These are phyloP conservation scores for Candida sakaeoensis DNA, from an alignment of 805 yeast species.

Conservation along the genomic window DNA sequence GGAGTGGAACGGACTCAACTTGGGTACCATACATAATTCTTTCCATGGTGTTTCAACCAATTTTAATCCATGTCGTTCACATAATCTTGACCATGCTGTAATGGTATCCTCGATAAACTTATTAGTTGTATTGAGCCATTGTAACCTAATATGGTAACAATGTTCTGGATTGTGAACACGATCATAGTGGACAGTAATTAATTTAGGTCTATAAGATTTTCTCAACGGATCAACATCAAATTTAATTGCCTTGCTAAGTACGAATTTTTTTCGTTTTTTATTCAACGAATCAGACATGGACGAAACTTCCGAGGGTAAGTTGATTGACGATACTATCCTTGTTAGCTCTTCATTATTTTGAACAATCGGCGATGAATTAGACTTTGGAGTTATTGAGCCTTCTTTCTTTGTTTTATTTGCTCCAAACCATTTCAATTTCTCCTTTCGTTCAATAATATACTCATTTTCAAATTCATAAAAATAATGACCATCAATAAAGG, in stretches of 20 bases:
- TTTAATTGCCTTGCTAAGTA: constrained; percentile 62
- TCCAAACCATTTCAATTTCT: constrained; percentile 28
- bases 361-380: constrained; percentile 22
- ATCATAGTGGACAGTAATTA: constrained; percentile 82
- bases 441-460: constrained; percentile 34
- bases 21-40: constrained; percentile 75
- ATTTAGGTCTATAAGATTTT: constrained; percentile 73
- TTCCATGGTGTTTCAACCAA: constrained; percentile 88
- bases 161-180: constrained; percentile 91
- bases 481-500: constrained; percentile 88
- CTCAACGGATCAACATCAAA: constrained; percentile 73
- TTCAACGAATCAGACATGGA: constrained; percentile 25
- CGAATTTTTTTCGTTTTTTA: constrained; percentile 37
- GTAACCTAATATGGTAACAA: constrained; percentile 85
- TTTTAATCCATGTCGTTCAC: constrained; percentile 78
- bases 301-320: constrained; percentile 18
- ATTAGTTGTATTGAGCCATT: constrained; percentile 91
- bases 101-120: constrained; percentile 42
- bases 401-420: constrained; percentile 19
- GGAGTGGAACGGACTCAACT: constrained; percentile 83
- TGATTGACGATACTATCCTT: constrained; percentile 14
- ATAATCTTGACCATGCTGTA: constrained; percentile 66
- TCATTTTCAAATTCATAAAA: constrained; percentile 70
- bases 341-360: constrained; percentile 20
- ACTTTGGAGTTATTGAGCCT: constrained; percentile 14